These are phyloP conservation scores for Aphanomyces cochlioides DNA, from an alignment of 352 stramenopile genomes.

Conservation along the genomic window DNA sequence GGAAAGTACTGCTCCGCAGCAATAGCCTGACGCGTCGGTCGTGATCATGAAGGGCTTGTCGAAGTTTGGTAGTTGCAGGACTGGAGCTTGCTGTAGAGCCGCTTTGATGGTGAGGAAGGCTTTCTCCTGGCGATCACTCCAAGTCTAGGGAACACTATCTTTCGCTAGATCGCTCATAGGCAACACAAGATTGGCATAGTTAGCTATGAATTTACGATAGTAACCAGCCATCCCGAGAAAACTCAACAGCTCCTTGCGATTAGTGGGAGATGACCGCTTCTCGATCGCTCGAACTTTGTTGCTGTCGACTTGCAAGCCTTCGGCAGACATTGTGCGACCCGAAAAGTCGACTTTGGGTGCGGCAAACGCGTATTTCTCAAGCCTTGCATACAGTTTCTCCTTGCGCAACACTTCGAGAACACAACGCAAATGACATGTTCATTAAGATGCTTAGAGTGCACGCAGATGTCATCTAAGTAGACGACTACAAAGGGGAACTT, in stretches of 20 bases:
- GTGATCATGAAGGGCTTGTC: no score
- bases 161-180: slow-evolving; percentile 31
- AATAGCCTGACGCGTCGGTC: no score
- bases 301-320: slow-evolving; percentile 14
- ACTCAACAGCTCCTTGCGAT: slow-evolving; percentile 28
- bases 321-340: slow-evolving; percentile 28
- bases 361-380: no score
- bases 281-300: slow-evolving; percentile 29
- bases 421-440: slow-evolving; percentile 8
- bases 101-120: slow-evolving; percentile 31
- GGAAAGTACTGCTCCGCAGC: slow-evolving; percentile 30
- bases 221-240: slow-evolving; percentile 34
- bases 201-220: slow-evolving; percentile 32
- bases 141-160: slow-evolving; percentile 27
- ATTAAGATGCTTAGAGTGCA: slow-evolving; percentile 9
- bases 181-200: slow-evolving; percentile 30
- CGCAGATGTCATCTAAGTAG: slow-evolving; percentile 27
- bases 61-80: no score
- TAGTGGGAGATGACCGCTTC: slow-evolving; percentile 21
- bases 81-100: slow-evolving; percentile 30
- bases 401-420: not conserved
- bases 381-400: no score
- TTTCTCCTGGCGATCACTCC: slow-evolving; percentile 10
- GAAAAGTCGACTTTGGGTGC: slow-evolving; percentile 1
- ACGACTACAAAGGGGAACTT: slow-evolving; percentile 18